Base-by-base conservation (phyloP, 2,329 filamentous ascomycete species). In the Leptographium flavum region DNA sequence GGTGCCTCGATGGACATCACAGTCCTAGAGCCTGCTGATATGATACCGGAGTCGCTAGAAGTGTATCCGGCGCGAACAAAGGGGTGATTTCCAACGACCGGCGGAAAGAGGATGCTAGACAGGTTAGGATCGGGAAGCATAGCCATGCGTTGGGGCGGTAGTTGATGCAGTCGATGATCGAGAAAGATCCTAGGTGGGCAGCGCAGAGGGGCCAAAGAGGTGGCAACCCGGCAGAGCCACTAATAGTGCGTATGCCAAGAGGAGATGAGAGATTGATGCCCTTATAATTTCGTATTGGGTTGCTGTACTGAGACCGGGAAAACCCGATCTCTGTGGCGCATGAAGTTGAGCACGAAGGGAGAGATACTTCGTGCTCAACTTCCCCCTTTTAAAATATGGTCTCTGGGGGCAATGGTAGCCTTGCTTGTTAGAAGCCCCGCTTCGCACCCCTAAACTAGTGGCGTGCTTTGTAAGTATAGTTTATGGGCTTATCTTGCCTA, bases 1-100 rank as follows among this genome's bases (percentile, higher is more conserved):
- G 64, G 61, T 4, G 61, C 63, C 23, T 75, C 71, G 56, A 63
- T 67, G 28, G 70, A 71, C 39, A 65, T 61, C 63, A 71, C 68
- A 38, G 67, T 68, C 50, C 64, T 63, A 41, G 32, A 9, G 10
- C 9, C 33, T 17, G 13, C 21, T 9, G 23, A 1, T 6, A 64
- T 60, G 8, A 64, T 61, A 50, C 58, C 60, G 45, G 62, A 68
- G 43, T 62, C 61, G 49, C 69, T 68, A 43, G 68, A 71, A 47
- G 68, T 53, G 55, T 65, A 69, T 44, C 70, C 67, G 57, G 63
- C 58, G 53, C 67, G 65, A 8, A 41, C 23, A 22, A 15, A 39
- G 14, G 35, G 43, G 30, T n/a, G 30, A 22, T 31, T 28, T 28
- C 49, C 53, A 41, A 53, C 50, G 40, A 56, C 48, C 22, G 52